Evolutionary conservation across 306 rosid genomes (phyloP).

Genomic region (Lathyrus oleraceus): DNA sequence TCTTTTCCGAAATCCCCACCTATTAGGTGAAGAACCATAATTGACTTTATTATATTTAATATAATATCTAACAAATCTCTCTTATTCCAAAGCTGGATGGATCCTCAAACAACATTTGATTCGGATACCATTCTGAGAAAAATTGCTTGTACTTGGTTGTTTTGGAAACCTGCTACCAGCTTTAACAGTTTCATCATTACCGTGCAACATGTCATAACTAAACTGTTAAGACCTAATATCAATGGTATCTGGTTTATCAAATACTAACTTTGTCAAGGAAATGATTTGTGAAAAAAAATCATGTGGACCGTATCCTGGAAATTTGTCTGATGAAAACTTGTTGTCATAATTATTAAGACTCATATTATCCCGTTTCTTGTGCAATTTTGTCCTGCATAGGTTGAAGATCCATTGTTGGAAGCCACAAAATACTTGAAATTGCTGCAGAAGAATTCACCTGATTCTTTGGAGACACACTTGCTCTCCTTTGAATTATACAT

Average conservation of each 20-base stretch:
- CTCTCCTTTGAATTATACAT: slow-evolving; percentile 90
- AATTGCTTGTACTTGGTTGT: background rate
- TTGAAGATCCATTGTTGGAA: slow-evolving; percentile 83
- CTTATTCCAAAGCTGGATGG: background rate
- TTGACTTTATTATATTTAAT: background rate
- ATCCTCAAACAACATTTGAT: background rate
- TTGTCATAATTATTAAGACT: slow-evolving; percentile 15
- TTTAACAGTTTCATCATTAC: background rate
- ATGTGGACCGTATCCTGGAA: background rate
- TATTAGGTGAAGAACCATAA: slow-evolving; percentile 3
- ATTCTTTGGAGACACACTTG: slow-evolving; percentile 79
- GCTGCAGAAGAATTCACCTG: slow-evolving; percentile 86
- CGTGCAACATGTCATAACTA: background rate
- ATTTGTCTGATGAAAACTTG: background rate
- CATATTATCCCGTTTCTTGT: slow-evolving; percentile 14
- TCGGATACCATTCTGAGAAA: background rate
- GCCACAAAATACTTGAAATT: slow-evolving; percentile 91
- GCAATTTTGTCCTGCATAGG: slow-evolving; percentile 45
- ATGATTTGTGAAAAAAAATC: background rate
- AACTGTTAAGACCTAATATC: background rate
- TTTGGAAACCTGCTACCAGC: background rate
- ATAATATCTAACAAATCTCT: background rate
- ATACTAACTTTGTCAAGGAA: background rate
- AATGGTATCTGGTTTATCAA: background rate
- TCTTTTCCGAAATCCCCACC: too few relatives aligned